Evolutionary conservation across 495 filamentous ascomycete species (phyloP), one percentile per base, ranked within the genome.

Genomic region (Cairneyella variabilis): DNA sequence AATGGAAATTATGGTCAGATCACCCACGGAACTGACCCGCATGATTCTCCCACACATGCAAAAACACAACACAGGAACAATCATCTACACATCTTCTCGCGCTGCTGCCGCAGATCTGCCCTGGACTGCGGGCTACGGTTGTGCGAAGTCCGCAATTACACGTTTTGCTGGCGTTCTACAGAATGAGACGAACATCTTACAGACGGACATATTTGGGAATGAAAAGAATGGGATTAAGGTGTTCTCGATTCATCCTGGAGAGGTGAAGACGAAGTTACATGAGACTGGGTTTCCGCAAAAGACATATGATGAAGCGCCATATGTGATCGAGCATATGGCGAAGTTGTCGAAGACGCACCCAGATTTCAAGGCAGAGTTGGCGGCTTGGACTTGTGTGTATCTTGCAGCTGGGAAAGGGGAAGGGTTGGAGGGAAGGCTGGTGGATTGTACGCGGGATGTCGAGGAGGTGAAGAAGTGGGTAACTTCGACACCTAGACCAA

Each of bases 361-460:
- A 2, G 44, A 49, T 23, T 56, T 50, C 26, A 42, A 49, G 28
- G 46, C 34, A 10, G 53, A 56, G 38, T 27, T 49, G 21, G 28
- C 53, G 21, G 53, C 53, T 17, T 56, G 53, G 53, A 56, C 53
- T 25, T 56, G 53, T 26, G 46, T 56, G 4, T 56, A 56, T 45
- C 45, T 56, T 49, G 53, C 53, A 5, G 46, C 53, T 17, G 53
- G 53, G 8, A 49, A 56, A 36, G 53, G 53, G 1, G n/a, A 11
- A 16, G 46, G 46, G 14, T 27, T 56, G 3, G 53, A 49, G 18
- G 53, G 53, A 17, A 36, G 53, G 2, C 17, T 56, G 32, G 46
- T 56, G 23, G 53, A 56, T 36, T 56, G 53, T 36, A 56, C 53
- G 10, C 22, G 53, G 17, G 53, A 56, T 38, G 37, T 56, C n/a